Base-by-base conservation (phyloP, 148 eudicot genomes). In the Chenopodium suecicum region DNA sequence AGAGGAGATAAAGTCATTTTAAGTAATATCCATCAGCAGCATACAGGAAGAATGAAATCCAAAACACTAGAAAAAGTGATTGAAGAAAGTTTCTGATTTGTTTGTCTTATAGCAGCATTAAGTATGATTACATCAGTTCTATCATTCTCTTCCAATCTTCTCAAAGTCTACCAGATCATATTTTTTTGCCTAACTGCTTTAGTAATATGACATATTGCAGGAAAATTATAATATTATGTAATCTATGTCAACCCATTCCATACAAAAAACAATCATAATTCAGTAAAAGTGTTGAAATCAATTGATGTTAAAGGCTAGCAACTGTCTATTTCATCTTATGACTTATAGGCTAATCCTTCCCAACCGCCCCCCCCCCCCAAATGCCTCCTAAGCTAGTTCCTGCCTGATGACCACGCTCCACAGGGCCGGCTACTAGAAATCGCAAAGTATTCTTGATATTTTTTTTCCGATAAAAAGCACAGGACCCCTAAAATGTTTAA, bases 121-220 rank as follows among this genome's bases (percentile, higher is more conserved):
- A 63, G 25, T 62, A 62, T 62, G 10, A 17, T 78, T 64, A 34
- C 70, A 68, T 78, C 47, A 78, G 74, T 68, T 70, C 81, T 47
- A 56, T 78, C 74, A 68, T 78, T 78, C 64, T 17, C 20, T 62
- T 62, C 64, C 70, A 78, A 78, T 66, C 64, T 34, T 77, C 31
- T 48, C 70, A 41, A 56, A 77, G 81, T 78, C 64, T 44, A 58
- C 41, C 16, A 23, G 41, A 13, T 64, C 7, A 46, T 14, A 48
- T 41, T 29, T 23, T 77, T 41, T 77, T 63, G 44, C 62, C 70
- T 41, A 77, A 77, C 66, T 62, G 27, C 66, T 62, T 62, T 62
- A 62, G 0, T 41, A 41, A 41, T 41, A 5, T 41, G 44, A 62
- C 11, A 20, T 62, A 20, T 4, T 58, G 66, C 66, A 62, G 66